Percentiles rank a stretch among this genome's conserved stretches.
Evolutionary conservation across 2,329 filamentous ascomycete species (phyloP).

Genomic region (Beauveria sp.): DNA sequence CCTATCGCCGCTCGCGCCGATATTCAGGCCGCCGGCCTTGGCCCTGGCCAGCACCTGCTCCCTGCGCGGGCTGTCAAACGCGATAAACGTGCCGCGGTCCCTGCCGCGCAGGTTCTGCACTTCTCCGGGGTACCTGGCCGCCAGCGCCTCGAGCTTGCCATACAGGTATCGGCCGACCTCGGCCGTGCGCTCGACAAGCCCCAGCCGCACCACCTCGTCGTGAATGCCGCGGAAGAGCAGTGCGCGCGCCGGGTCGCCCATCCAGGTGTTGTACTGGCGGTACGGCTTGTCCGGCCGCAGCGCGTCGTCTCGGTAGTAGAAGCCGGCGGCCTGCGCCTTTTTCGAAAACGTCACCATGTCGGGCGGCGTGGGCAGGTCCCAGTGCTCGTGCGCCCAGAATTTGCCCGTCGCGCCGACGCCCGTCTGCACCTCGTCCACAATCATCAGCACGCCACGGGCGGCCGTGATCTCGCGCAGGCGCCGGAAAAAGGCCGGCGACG

Average conservation of each 20-base stretch:
- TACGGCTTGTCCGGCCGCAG: slow-evolving; percentile 87
- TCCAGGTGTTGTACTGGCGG: slow-evolving; percentile 96
- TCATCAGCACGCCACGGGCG: slow-evolving; percentile 71
- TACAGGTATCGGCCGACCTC: slow-evolving; percentile 73
- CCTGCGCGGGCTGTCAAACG: slow-evolving; percentile 75
- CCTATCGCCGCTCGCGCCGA: slow-evolving; percentile 11
- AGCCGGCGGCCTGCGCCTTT: slow-evolving; percentile 89
- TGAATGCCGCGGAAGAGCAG: slow-evolving; percentile 82
- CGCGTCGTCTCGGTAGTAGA: slow-evolving; percentile 76
- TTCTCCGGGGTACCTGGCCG: slow-evolving; percentile 63
- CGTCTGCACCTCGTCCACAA: slow-evolving; percentile 92
- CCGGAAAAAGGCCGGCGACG: slow-evolving; percentile 78
- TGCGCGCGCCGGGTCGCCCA: slow-evolving; percentile 82
- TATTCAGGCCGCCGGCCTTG: slow-evolving; percentile 7
- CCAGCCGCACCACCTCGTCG: slow-evolving; percentile 66
- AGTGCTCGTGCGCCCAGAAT: slow-evolving; percentile 97
- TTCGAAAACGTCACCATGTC: slow-evolving; percentile 96
- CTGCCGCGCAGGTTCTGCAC: slow-evolving; percentile 81
- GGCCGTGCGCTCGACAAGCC: slow-evolving; percentile 72
- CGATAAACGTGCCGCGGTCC: slow-evolving; percentile 85
- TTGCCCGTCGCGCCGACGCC: slow-evolving; percentile 87
- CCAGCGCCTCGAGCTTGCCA: slow-evolving; percentile 58
- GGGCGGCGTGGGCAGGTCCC: slow-evolving; percentile 69
- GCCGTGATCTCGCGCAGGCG: slow-evolving; percentile 72
- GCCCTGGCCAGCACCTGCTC: slow-evolving; percentile 66